phyloP scores from a whole-genome alignment of 805 yeast genomes.

The Yarrowia sp. region DNA sequence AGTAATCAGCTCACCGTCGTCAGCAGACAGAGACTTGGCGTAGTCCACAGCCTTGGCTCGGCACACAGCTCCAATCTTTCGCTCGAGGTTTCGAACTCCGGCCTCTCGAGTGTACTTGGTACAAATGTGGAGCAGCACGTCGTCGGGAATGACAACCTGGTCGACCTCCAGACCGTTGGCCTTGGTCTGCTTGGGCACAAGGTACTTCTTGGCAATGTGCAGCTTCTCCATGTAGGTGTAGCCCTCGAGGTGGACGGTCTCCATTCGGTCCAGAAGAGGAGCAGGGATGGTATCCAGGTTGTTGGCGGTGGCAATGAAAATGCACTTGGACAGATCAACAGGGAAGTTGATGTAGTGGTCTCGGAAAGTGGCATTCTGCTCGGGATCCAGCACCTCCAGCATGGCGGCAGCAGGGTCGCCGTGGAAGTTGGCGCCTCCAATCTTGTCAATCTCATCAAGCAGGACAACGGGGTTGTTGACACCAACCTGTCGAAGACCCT shows the following conservation, averaged over 20 bases:
- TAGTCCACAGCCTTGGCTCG: slow-evolving; percentile 75
- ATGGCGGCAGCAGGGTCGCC: slow-evolving; percentile 94
- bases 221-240: slow-evolving; percentile 80
- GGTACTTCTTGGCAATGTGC: slow-evolving; percentile 69
- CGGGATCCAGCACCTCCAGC: slow-evolving; percentile 88
- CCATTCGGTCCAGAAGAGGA: slow-evolving; percentile 85
- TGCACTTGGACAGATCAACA: slow-evolving; percentile 77
- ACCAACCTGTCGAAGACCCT: slow-evolving; percentile 75
- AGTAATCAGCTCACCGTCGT: slow-evolving; percentile 16
- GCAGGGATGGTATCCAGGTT: slow-evolving; percentile 72
- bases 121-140: slow-evolving; percentile 67
- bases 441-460: slow-evolving; percentile 85
- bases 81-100: slow-evolving; percentile 82
- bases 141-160: slow-evolving; percentile 57
- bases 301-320: slow-evolving; percentile 88
- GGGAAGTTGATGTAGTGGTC: slow-evolving; percentile 91
- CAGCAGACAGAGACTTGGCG: slow-evolving; percentile 33
- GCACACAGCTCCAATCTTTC: slow-evolving; percentile 76
- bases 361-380: slow-evolving; percentile 75
- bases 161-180: slow-evolving; percentile 66
- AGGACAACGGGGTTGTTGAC: slow-evolving; percentile 83
- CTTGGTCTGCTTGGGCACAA: slow-evolving; percentile 76
- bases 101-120: slow-evolving; percentile 80
- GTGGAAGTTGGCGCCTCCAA: slow-evolving; percentile 60
- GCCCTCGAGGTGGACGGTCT: slow-evolving; percentile 77